Conservation (phyloP, 306 rosid species). For the Casuarina equisetifolia region DNA sequence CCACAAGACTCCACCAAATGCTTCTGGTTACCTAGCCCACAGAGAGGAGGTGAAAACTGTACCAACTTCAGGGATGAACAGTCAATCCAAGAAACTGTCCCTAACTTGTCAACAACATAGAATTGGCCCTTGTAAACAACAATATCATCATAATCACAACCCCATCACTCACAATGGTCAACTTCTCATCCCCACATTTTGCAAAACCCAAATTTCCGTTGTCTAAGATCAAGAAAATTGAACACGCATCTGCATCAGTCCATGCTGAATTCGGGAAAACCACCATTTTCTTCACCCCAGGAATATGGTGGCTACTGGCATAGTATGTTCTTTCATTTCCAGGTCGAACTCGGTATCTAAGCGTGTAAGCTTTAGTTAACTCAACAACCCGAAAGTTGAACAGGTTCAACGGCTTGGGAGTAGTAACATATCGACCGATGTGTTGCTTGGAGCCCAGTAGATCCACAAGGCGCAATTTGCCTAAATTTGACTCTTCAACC, state of each 20-base stretch:
- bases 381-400: constrained; percentile 36
- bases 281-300: constrained; percentile 41
- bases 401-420: constrained; percentile 21
- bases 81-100: constrained; percentile 60
- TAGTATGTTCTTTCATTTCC: constrained; percentile 3
- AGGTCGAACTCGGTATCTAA: neutral
- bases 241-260: constrained; percentile 22
- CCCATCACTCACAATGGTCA: constrained; percentile 37
- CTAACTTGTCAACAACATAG: constrained; percentile 64
- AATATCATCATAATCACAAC: constrained; percentile 55
- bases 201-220: constrained; percentile 53
- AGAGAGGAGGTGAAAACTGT: constrained; percentile 50
- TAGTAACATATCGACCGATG: neutral
- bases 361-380: constrained; percentile 35
- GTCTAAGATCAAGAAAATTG: constrained; percentile 34
- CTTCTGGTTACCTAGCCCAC: constrained; percentile 55
- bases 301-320: neutral
- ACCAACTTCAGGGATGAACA: constrained; percentile 34
- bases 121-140: constrained; percentile 46
- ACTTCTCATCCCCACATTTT: constrained; percentile 34
- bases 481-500: constrained; percentile 33
- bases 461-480: constrained; percentile 23
- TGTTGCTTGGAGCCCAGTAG: constrained; percentile 33
- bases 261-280: constrained; percentile 38
- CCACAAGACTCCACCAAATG: constrained; percentile 41